Base-by-base conservation (phyloP, 805 yeast genomes). In the Aciculoconidium aculeatum region DNA sequence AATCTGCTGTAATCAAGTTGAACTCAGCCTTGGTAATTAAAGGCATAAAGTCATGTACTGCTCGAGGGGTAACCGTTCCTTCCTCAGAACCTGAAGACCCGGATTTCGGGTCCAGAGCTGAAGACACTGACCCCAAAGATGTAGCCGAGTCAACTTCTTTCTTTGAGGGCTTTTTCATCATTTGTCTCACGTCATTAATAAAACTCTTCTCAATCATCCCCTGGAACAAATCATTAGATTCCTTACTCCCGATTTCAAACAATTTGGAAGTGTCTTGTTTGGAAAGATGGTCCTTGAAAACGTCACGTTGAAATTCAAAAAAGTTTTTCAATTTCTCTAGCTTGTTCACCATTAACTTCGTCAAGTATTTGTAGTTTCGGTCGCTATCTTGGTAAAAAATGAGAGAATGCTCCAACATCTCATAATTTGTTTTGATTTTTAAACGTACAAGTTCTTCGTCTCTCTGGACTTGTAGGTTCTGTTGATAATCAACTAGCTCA, bases 1-100 rank as follows among this genome's bases (percentile, higher is more conserved):
- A 38, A 30, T 61, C 67, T 6, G 68, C 66, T 2, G 69, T 61
- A 14, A 64, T 54, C 8, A 60, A 34, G 21, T 54, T 46, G 39
- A 64, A 63, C 42, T 64, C 70, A 14, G 42, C 58, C 3, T 50
- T 38, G 2, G 63, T 47, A 4, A 59, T 44, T 17, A 64, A 41
- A 3, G 69, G 66, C 67, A 62, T 62, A 43, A 58, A 61, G 43
- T 64, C 70, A 28, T 58, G 56, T 12, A 64, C 58, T 18, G 18
- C 25, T 16, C 26, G 25, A 10, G 25, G 21, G 10, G 17, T 3
- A 11, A 16, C 13, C n/a, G 21, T 23, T 15, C 39, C 37, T n/a
- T n/a, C n/a, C n/a, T n/a, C n/a, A n/a, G n/a, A n/a, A n/a, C n/a
- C n/a, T n/a, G n/a, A n/a, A n/a, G n/a, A n/a, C n/a, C n/a, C n/a